These are phyloP conservation scores for Coniochaeta sp. DNA, from an alignment of 2,329 filamentous ascomycete genomes.

Conservation along the genomic window DNA sequence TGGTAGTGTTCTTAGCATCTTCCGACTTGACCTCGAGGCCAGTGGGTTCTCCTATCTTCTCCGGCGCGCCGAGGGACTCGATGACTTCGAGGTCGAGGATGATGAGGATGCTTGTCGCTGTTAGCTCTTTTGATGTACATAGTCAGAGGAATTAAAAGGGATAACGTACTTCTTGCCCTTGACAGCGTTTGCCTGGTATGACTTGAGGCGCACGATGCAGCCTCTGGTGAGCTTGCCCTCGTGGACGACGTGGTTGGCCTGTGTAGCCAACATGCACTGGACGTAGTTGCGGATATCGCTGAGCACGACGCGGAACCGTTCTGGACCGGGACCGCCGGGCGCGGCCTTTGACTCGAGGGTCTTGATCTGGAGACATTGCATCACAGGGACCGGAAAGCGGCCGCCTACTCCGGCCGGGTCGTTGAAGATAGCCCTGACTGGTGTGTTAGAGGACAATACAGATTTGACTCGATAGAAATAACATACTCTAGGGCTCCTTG, in stretches of 20 bases:
- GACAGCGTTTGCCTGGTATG: conserved; percentile 78
- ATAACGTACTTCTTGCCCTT: conserved; percentile 80
- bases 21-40: conserved; percentile 52
- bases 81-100: conserved; percentile 85
- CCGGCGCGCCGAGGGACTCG: conserved; percentile 66
- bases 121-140: background rate
- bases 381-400: conserved; percentile 61
- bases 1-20: conserved; percentile 49
- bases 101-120: conserved; percentile 65
- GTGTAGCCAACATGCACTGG: conserved; percentile 78
- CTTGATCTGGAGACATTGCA: conserved; percentile 94
- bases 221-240: conserved; percentile 73
- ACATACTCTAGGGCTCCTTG: conserved; percentile 23
- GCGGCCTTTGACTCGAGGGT: conserved; percentile 59
- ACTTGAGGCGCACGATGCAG: conserved; percentile 71
- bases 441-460: conserved; percentile 3
- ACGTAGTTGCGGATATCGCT: conserved; percentile 63
- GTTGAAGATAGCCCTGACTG: conserved; percentile 68
- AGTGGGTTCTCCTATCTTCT: conserved; percentile 82
- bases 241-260: conserved; percentile 75
- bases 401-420: conserved; percentile 52
- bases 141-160: background rate
- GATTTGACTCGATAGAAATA: background rate
- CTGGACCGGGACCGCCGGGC: conserved; percentile 33
- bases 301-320: conserved; percentile 74